These are phyloP conservation scores for Pseudophaeomoniella oleicola DNA, from an alignment of 2,329 filamentous ascomycete species.

Conservation along the genomic window DNA sequence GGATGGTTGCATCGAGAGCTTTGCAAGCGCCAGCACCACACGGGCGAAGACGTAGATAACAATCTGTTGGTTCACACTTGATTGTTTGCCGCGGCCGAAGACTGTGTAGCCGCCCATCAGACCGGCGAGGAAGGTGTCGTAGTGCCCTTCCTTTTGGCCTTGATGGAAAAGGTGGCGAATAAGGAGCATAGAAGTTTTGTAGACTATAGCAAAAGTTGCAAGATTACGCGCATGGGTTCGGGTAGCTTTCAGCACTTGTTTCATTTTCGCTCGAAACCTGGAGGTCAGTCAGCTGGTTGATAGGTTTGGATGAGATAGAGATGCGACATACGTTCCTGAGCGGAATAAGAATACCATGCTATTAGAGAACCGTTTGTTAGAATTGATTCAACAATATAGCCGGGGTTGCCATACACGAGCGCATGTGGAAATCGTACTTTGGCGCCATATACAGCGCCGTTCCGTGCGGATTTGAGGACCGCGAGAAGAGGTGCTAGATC, in stretches of 20 bases:
- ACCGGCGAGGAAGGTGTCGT: slow-evolving; percentile 76
- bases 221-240: slow-evolving; percentile 83
- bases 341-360: slow-evolving; percentile 97
- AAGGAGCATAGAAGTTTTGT: slow-evolving; percentile 68
- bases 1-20: slow-evolving; percentile 55
- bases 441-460: slow-evolving; percentile 89
- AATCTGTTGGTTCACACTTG: slow-evolving; percentile 81
- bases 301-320: slow-evolving; percentile 1
- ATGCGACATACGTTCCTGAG: slow-evolving; percentile 57
- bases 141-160: slow-evolving; percentile 46
- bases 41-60: slow-evolving; percentile 95
- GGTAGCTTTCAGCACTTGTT: slow-evolving; percentile 71
- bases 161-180: slow-evolving; percentile 44
- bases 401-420: slow-evolving; percentile 47
- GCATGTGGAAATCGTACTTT: slow-evolving; percentile 98
- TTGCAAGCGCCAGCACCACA: slow-evolving; percentile 70
- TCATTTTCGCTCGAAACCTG: slow-evolving; percentile 59
- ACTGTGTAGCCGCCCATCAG: slow-evolving; percentile 83
- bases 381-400: slow-evolving; percentile 4
- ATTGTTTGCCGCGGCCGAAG: slow-evolving; percentile 68
- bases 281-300: slow-evolving; percentile 4
- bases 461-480: slow-evolving; percentile 83
- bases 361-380: slow-evolving; percentile 5
- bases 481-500: slow-evolving; percentile 72
- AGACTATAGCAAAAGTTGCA: slow-evolving; percentile 77